Conservation (phyloP, 306 rosid species). For the Dryas octopetala region DNA sequence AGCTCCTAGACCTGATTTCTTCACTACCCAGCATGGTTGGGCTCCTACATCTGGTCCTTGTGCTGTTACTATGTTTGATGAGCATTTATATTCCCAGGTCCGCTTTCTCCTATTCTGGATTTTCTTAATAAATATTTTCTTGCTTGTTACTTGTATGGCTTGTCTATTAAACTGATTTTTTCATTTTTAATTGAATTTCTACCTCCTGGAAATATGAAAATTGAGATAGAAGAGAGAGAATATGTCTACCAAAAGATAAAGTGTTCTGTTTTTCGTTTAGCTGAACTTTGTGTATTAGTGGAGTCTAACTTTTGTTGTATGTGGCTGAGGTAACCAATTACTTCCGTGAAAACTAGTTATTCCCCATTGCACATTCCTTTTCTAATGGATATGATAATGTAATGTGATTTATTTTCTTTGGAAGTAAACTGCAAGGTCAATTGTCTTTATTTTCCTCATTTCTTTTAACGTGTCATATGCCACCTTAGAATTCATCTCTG, state of each 20-base stretch:
- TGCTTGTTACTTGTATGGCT: not conserved
- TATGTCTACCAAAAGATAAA: too few relatives aligned
- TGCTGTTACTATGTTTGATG: slow-evolving; percentile 47
- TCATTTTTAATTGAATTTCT: too few relatives aligned
- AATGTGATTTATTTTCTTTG: not conserved
- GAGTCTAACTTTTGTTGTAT: not conserved
- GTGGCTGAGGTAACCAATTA: not conserved
- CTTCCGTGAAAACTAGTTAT: too few relatives aligned
- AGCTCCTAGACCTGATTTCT: slow-evolving; percentile 55
- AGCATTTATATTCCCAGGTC: slow-evolving; percentile 44
- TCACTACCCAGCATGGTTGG: slow-evolving; percentile 67
- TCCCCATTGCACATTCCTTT: not conserved
- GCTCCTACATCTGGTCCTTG: slow-evolving; percentile 73
- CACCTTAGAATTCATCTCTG: not conserved
- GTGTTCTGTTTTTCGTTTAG: too few relatives aligned
- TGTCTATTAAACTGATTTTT: too few relatives aligned
- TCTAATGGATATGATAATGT: not conserved
- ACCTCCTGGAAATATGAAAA: not conserved
- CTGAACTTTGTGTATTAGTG: too few relatives aligned
- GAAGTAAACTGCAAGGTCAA: not conserved
- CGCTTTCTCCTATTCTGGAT: not conserved
- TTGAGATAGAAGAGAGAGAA: not conserved
- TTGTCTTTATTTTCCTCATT: not conserved
- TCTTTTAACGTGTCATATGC: too few relatives aligned
- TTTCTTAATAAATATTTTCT: not conserved